These are phyloP conservation scores for Pseudozyma sp. DNA, from an alignment of 1,284 basidiomycete species.

Conservation along the genomic window DNA sequence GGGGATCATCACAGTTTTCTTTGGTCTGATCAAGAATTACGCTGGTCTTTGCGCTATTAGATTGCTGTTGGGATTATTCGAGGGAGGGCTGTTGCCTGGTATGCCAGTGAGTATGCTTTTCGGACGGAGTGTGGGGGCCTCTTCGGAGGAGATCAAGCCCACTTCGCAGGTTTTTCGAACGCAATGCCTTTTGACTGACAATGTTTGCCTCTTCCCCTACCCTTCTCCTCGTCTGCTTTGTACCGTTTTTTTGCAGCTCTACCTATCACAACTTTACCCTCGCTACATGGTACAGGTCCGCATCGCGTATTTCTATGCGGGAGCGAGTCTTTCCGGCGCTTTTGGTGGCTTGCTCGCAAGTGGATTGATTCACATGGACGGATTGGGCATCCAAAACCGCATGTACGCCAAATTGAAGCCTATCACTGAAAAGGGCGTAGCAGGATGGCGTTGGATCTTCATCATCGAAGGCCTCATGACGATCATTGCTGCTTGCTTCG, in stretches of 20 bases:
- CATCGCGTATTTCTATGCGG: conserved; percentile 44
- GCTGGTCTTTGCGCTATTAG: conserved; percentile 74
- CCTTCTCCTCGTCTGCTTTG: background rate
- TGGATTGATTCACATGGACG: conserved; percentile 75
- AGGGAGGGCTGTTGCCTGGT: conserved; percentile 72
- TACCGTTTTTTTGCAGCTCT: conserved; percentile 4
- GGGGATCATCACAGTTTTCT: conserved; percentile 75
- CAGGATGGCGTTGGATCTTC: conserved; percentile 73
- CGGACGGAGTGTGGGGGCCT: too few relatives aligned
- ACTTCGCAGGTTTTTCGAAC: too few relatives aligned
- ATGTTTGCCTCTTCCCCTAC: background rate
- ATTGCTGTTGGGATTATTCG: conserved; percentile 70
- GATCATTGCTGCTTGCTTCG: conserved; percentile 71
- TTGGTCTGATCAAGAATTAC: conserved; percentile 74
- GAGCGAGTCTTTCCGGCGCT: conserved; percentile 66
- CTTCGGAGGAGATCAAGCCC: too few relatives aligned
- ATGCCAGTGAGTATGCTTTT: conserved; percentile 14
- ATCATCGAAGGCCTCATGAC: conserved; percentile 76
- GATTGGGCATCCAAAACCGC: conserved; percentile 71
- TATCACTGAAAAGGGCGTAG: conserved; percentile 47
- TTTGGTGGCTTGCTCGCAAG: conserved; percentile 71
- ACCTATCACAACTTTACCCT: conserved; percentile 44
- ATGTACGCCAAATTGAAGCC: conserved; percentile 12
- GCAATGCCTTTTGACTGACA: too few relatives aligned
- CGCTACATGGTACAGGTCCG: conserved; percentile 41